Base-by-base conservation (phyloP, 2,329 filamentous ascomycete genomes). In the Camillea tinctor region DNA sequence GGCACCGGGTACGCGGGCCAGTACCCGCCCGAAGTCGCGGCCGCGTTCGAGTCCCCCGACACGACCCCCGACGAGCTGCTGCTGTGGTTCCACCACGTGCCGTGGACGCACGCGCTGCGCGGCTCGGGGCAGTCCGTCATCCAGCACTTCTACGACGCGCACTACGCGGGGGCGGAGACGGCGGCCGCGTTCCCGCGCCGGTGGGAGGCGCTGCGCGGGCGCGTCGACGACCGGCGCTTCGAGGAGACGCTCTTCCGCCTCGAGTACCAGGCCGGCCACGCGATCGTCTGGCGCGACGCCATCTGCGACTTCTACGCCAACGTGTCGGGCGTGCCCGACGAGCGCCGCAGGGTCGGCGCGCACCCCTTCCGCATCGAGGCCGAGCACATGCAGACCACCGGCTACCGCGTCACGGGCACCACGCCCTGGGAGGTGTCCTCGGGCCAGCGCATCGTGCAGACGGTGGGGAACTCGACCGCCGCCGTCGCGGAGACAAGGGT, bases 81-180 rank as follows among this genome's bases (percentile, higher is more conserved):
- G 2, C 77, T 91, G 1, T 92, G 88, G 88, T 91, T 91, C 74
- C 89, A 91, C 71, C 89, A 92, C 68, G 86, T 91, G 0, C 81
- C 82, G 3, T 92, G 89, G 70, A 89, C 85, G 0, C 83, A 89
- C 48, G 73, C 71, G 6, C 79, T 91, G 1, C 79, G 86, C 9
- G 60, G 48, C n/a, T n/a, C n/a, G n/a, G n/a, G 85, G 82, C 0
- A 86, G 72, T 89, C 88, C 0, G 86, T 91, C 2, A 85, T 86
- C 68, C 77, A 81, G 68, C 74, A 80, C 57, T 81, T 81, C 66
- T 87, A 86, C 75, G 79, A 81, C 60, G 77, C 80, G 22, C 80
- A 80, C 66, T 78, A 79, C 61, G 80, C 81, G 51, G 83, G 85
- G 6, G 82, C 86, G 4, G 80, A 78, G n/a, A 83, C 79, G 0